Evolutionary conservation across 2,329 filamentous ascomycete species (phyloP), one percentile per base, ranked within the genome.

Genomic region (Cladosporium sp.): DNA sequence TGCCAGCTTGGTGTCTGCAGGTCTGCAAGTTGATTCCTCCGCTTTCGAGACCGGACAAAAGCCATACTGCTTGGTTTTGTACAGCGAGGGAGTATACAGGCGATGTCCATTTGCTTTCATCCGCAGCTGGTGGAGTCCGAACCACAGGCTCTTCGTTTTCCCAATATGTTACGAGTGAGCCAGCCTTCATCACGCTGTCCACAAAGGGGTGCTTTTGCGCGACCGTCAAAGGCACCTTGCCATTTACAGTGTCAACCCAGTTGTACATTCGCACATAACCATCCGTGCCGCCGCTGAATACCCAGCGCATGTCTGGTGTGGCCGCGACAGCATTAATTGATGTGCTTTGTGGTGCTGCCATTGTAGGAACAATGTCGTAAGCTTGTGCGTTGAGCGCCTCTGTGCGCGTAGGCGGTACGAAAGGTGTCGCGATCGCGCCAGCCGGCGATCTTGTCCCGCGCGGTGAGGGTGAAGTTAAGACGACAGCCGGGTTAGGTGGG

Each of bases 261-360:
- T 99, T 95, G 71, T 95, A 97, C 69, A 96, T 97, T 51, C 93
- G 83, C 56, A 99, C 92, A 65, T 96, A 99, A 42, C 93, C 92
- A 70, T 99, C 93, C 0, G 88, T 86, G 1, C 93, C 93, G 32
- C 93, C 93, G 9, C 86, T 96, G 67, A 97, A 91, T 68, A 95
- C 92, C 80, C 90, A 97, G 50, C 90, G 82, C 77, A 96, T 85
- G 68, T 99, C 93, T 2, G 90, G 91, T 0, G 93, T 99, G 27
- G 93, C 85, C 19, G 90, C 84, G 52, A 99, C 81, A 8, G 90
- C 86, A 65, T 99, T 99, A 70, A 99, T 89, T 47, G 90, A 96
- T 2, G 93, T 99, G 55, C 89, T 88, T 68, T 96, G 91, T 1
- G 93, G 93, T 3, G 93, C 93, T 2, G 93, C 93, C 73, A 97